A percentile compares a stretch with the other conserved stretches of the same genome.
phyloP scores from a whole-genome alignment of 1,284 basidiomycete genomes.

The Pseudozyma flocculosa region DNA sequence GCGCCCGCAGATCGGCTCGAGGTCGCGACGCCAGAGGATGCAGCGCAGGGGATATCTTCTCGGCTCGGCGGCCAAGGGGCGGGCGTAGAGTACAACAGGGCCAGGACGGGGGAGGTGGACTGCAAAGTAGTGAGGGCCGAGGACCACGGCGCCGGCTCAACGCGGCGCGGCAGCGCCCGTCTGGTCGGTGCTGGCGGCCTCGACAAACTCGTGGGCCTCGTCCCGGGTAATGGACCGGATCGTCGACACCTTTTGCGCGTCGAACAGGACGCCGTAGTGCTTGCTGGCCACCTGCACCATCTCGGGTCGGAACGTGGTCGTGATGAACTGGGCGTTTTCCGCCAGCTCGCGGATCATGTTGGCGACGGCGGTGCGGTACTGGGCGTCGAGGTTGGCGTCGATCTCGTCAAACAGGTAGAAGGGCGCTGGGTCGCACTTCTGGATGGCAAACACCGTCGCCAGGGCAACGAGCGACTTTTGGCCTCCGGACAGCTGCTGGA shows the following conservation, averaged over 20 bases:
- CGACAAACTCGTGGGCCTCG: slow-evolving; percentile 85
- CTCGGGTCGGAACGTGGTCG: slow-evolving; percentile 96
- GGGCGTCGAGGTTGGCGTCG: slow-evolving; percentile 95
- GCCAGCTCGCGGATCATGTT: slow-evolving; percentile 92
- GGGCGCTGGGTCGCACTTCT: slow-evolving; percentile 97
- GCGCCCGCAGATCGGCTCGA: too few species aligned
- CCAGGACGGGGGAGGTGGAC: too few species aligned
- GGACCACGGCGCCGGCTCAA: too few species aligned
- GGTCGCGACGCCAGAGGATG: too few species aligned
- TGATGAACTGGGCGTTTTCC: slow-evolving; percentile 89
- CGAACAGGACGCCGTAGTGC: slow-evolving; percentile 98
- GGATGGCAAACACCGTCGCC: slow-evolving; percentile 95
- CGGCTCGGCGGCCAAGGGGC: too few species aligned
- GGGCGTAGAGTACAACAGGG: too few species aligned
- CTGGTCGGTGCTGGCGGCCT: slow-evolving; percentile 57
- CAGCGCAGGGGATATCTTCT: too few species aligned
- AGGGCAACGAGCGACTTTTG: slow-evolving; percentile 97
- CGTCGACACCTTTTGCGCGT: slow-evolving; percentile 82
- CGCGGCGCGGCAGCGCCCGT: too few species aligned
- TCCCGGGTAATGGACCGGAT: slow-evolving; percentile 78
- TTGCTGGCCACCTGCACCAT: slow-evolving; percentile 93
- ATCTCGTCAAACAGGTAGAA: slow-evolving; percentile 99
- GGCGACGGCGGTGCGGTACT: slow-evolving; percentile 94
- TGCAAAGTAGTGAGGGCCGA: too few species aligned
- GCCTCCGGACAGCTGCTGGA: slow-evolving; percentile 95